phyloP scores from a whole-genome alignment of 2,329 filamentous ascomycete genomes.

The Fusarium abutilonis region DNA sequence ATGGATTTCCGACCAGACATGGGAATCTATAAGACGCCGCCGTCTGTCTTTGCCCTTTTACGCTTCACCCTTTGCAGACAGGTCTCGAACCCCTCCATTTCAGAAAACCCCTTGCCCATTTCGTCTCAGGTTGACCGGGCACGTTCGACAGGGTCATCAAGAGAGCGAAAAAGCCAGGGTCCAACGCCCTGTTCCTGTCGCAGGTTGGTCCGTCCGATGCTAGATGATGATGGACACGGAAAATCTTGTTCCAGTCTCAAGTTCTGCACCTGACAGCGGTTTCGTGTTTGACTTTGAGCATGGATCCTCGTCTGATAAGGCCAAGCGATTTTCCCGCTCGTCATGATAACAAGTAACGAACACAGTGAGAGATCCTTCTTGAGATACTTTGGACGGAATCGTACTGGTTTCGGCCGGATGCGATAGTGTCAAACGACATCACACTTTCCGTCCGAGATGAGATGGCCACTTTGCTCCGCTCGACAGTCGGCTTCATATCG shows the following conservation, averaged over 20 bases:
- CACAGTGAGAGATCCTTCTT: constrained; percentile 22
- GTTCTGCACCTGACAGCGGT: constrained; percentile 31
- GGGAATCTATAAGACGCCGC: constrained; percentile 41
- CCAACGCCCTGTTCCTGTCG: background rate
- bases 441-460: constrained; percentile 37
- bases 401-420: constrained; percentile 28
- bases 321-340: constrained; percentile 3
- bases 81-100: constrained; percentile 15
- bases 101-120: constrained; percentile 30
- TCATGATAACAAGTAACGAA: background rate
- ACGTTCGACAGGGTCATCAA: constrained; percentile 31
- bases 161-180: constrained; percentile 15
- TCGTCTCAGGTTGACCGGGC: constrained; percentile 42
- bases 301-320: constrained; percentile 28
- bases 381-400: constrained; percentile 32
- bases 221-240: constrained; percentile 40
- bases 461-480: constrained; percentile 23
- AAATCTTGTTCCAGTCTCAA: constrained; percentile 40
- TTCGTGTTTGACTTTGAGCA: constrained; percentile 18
- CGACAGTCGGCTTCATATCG: constrained; percentile 18
- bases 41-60: constrained; percentile 15
- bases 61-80: constrained; percentile 27
- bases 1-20: constrained; percentile 23
- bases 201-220: constrained; percentile 26
- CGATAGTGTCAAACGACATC: constrained; percentile 30